Evolutionary conservation across 2,329 filamentous ascomycete genomes (phyloP).

Genomic region (Colletotrichum kahawae): DNA sequence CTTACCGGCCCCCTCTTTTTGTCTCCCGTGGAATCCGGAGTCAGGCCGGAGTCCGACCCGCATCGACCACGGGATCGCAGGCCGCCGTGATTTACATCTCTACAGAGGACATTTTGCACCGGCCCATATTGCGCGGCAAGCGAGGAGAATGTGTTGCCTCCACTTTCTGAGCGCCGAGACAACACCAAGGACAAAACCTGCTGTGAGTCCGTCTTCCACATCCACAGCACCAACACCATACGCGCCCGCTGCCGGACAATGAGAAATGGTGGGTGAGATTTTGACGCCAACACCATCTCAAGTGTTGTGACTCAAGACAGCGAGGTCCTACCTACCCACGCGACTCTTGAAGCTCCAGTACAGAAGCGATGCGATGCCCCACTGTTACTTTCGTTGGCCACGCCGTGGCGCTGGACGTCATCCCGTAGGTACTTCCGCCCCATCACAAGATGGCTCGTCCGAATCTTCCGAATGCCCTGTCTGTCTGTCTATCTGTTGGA

Average conservation of each 20-base stretch:
- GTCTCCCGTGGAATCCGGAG: not conserved
- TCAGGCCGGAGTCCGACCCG: conserved; percentile 9
- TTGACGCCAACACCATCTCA: not conserved
- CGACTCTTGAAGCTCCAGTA: not conserved
- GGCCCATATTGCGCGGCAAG: not conserved
- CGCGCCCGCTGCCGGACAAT: not conserved
- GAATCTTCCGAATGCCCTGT: conserved; percentile 2
- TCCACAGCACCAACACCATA: not conserved
- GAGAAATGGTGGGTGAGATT: not conserved
- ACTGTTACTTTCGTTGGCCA: not conserved
- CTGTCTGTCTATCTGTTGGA: not conserved
- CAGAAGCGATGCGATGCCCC: not conserved
- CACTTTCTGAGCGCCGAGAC: too few species aligned
- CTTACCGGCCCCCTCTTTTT: not conserved
- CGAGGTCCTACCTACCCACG: not conserved
- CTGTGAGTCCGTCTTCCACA: too few species aligned
- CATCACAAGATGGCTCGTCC: not conserved
- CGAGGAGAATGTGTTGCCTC: too few species aligned
- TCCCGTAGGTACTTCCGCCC: not conserved
- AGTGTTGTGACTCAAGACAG: not conserved
- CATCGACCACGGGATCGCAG: not conserved
- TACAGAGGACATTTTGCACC: not conserved
- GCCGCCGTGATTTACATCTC: not conserved
- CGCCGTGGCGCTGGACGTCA: not conserved
- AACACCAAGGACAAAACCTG: too few species aligned